These are phyloP conservation scores for Termitomyces sp. DNA, from an alignment of 768 basidiomycete genomes.

Conservation along the genomic window DNA sequence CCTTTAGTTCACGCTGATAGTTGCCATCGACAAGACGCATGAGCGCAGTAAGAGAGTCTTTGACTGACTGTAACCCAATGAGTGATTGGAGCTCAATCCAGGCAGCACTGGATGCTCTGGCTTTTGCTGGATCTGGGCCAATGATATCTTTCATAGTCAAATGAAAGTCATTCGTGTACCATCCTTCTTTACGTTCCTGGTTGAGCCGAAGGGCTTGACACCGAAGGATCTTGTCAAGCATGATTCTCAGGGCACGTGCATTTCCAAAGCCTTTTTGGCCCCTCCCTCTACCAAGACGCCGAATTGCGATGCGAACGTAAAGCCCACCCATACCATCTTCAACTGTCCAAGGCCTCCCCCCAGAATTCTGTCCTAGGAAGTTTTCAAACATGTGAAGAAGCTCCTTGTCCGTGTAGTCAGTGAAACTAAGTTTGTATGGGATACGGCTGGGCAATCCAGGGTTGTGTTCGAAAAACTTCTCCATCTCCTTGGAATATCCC, in stretches of 20 bases:
- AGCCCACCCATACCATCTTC: neutral
- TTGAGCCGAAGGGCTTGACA: neutral
- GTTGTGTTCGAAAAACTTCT: conserved; percentile 72
- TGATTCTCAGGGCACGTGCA: neutral
- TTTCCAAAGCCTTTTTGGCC: neutral
- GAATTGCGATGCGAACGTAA: neutral
- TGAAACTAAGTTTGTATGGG: conserved; percentile 53
- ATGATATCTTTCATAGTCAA: neutral
- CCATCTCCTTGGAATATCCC: conserved; percentile 69
- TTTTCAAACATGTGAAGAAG: neutral
- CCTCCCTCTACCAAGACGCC: neutral
- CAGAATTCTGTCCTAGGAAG: neutral
- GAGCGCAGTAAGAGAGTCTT: conserved; percentile 39
- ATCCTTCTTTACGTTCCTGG: neutral
- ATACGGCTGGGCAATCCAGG: conserved; percentile 67
- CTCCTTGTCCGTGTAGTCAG: conserved; percentile 46
- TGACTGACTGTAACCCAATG: conserved; percentile 32
- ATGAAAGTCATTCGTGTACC: neutral
- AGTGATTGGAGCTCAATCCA: neutral
- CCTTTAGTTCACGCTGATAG: neutral
- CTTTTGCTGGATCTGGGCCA: neutral
- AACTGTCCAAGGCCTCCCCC: neutral
- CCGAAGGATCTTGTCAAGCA: neutral
- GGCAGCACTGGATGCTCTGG: neutral
- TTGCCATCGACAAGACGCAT: neutral